Percentiles rank a stretch among this genome's conserved stretches.
phyloP scores from a whole-genome alignment of 179 eudicot species.

The Silene coronaria region DNA sequence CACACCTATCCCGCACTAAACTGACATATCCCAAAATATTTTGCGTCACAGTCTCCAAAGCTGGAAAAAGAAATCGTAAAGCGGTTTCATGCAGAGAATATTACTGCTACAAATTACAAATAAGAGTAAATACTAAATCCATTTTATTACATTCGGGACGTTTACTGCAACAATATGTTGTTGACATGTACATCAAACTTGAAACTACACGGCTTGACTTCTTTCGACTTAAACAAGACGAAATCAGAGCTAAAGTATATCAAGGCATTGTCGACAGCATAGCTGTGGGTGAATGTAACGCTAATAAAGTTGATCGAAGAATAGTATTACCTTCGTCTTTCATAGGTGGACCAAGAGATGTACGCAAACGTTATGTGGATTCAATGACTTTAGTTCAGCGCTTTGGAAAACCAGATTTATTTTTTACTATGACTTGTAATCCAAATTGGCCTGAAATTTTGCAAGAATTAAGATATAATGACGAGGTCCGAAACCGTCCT shows the following conservation, averaged over 20 bases:
- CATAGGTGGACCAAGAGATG: not conserved
- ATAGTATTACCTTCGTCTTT: not conserved
- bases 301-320: no score
- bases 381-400: not conserved
- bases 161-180: not conserved
- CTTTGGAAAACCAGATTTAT: not conserved
- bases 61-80: not conserved
- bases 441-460: not conserved
- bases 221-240: not conserved
- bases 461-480: not conserved
- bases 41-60: not conserved
- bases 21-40: no score
- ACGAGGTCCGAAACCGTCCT: not conserved
- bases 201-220: not conserved
- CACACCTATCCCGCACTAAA: no score
- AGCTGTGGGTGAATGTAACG: not conserved
- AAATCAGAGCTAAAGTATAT: constrained; percentile 8
- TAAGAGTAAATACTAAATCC: not conserved
- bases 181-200: constrained; percentile 17
- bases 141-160: not conserved
- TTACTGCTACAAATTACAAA: constrained; percentile 14
- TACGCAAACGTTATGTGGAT: not conserved
- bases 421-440: not conserved
- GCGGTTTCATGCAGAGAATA: constrained; percentile 7
- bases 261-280: constrained; percentile 15